Evolutionary conservation across 2,329 filamentous ascomycete genomes (phyloP).

Genomic region (Aspergillus aculeatus): DNA sequence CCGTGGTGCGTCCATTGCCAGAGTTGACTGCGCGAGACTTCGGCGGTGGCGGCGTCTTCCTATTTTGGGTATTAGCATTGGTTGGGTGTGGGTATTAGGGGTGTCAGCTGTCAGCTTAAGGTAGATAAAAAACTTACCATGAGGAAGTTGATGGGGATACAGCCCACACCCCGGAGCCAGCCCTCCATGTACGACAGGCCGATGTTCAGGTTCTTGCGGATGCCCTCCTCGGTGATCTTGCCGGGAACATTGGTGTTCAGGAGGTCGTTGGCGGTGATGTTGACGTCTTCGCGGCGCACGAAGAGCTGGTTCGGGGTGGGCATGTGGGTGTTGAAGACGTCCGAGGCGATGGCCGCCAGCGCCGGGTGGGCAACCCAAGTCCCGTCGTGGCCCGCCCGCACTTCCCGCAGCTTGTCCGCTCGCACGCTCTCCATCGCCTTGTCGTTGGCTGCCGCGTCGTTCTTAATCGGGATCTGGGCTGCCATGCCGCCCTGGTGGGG

Average conservation of each 20-base stretch:
- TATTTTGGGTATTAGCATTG: constrained; percentile 15
- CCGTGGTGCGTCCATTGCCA: constrained; percentile 89
- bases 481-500: constrained; percentile 74
- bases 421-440: constrained; percentile 90
- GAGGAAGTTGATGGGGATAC: constrained; percentile 94
- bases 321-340: constrained; percentile 98
- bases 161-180: constrained; percentile 91
- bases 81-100: too few species aligned
- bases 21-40: constrained; percentile 89
- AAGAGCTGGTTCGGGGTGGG: constrained; percentile 97
- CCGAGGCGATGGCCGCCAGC: constrained; percentile 79
- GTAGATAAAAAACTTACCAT: constrained; percentile 73
- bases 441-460: constrained; percentile 86
- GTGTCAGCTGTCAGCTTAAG: too few species aligned
- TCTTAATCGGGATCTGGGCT: constrained; percentile 97
- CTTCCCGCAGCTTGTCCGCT: constrained; percentile 94
- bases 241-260: constrained; percentile 98
- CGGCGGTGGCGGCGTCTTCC: constrained; percentile 94
- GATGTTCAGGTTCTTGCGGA: constrained; percentile 96
- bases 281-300: constrained; percentile 82
- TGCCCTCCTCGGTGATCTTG: constrained; percentile 86
- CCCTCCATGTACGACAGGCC: constrained; percentile 98
- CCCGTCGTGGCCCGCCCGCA: constrained; percentile 89
- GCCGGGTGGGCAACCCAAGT: constrained; percentile 98
- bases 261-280: constrained; percentile 81